Percentiles rank a stretch among this genome's conserved stretches.
These are phyloP conservation scores for Rubia tinctorum DNA, from an alignment of 305 asterid species.

Conservation along the genomic window DNA sequence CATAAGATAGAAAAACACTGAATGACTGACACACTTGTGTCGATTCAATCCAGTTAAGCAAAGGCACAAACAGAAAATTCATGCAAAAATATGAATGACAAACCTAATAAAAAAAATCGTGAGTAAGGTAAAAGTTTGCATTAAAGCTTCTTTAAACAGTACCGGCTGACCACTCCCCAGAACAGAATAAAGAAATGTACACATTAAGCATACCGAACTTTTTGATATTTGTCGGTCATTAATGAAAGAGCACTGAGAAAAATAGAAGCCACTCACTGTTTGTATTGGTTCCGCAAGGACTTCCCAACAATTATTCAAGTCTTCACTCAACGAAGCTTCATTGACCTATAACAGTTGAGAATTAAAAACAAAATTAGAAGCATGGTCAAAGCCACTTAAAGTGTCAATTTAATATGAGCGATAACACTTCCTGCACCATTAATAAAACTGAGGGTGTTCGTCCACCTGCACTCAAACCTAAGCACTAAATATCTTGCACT, in stretches of 20 bases:
- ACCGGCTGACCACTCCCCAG: too few relatives aligned
- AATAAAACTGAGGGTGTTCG: too few relatives aligned
- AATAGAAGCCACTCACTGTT: slow-evolving; percentile 51
- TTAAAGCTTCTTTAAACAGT: neutral
- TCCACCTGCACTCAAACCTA: neutral
- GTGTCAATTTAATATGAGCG: neutral
- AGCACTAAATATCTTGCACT: too few relatives aligned
- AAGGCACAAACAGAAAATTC: neutral
- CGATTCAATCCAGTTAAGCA: neutral
- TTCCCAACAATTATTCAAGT: slow-evolving; percentile 78
- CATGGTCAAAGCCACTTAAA: neutral
- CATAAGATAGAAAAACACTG: neutral
- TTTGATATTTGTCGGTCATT: too few relatives aligned
- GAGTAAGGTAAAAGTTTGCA: neutral
- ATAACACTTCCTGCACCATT: neutral
- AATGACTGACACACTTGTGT: neutral
- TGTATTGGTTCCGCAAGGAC: slow-evolving; percentile 97
- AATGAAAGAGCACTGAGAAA: neutral
- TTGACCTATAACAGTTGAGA: too few relatives aligned
- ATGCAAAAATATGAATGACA: too few relatives aligned
- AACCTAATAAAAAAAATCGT: neutral
- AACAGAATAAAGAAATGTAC: neutral
- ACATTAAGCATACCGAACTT: neutral
- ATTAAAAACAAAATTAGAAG: slow-evolving; percentile 7
- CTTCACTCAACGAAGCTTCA: slow-evolving; percentile 54